Base-by-base conservation (phyloP, 257 asterid species). In the Nyctanthes arbortristis region DNA sequence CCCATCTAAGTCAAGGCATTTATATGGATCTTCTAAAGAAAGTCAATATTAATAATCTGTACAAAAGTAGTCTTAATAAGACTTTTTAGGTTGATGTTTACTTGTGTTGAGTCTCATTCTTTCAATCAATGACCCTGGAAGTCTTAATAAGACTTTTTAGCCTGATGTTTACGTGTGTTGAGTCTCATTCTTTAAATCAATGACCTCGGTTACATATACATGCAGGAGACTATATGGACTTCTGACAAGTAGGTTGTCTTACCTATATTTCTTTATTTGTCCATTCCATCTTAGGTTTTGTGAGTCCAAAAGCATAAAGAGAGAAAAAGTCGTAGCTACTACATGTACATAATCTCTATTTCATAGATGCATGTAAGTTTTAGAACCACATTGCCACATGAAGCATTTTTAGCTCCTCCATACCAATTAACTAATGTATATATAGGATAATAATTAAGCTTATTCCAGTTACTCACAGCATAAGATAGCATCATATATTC, bases 291-390 rank as follows among this genome's bases (percentile, higher is more conserved):
- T 49, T 27, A 49, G 20, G 29, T 49, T 49, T 49, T 49, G 13
- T 28, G 10, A 13, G 58, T 49, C 10, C 2, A 13, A 20, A 22
- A 49, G 8, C 28, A 49, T 24, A 52, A 52, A 52, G 59, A 52
- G 59, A n/a, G n/a, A n/a, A n/a, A n/a, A 52, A 5, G 24, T 20
- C 29, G n/a, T n/a, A n/a, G n/a, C n/a, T n/a, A n/a, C n/a, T n/a
- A n/a, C n/a, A n/a, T n/a, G n/a, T n/a, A n/a, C n/a, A n/a, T n/a
- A n/a, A n/a, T n/a, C n/a, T n/a, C n/a, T n/a, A n/a, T n/a, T n/a
- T n/a, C n/a, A n/a, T n/a, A 70, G 63, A 61, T 34, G 71, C 60
- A 68, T 49, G 75, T 54, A 36, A 25, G 45, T 58, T 61, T 37
- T 37, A 59, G 37, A 56, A 74, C 64, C 47, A 40, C 39, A 63